A percentile compares a stretch with the other conserved stretches of the same genome.
phyloP scores from a whole-genome alignment of 1,284 basidiomycete genomes.

The Cryptococcus sp. region DNA sequence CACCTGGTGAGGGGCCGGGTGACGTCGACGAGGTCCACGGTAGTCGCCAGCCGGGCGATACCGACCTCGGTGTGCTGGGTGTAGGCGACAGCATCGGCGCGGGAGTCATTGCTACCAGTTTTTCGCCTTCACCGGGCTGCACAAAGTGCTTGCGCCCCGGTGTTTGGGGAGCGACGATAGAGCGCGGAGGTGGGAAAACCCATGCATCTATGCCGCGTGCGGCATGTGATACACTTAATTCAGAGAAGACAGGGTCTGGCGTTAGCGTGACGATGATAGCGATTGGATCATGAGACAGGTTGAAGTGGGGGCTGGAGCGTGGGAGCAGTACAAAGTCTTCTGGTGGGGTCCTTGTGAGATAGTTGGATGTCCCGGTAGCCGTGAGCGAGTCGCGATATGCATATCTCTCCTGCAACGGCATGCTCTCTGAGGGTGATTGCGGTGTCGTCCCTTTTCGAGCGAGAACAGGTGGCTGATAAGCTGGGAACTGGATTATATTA shows the following conservation, averaged over 20 bases:
- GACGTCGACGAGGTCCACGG: constrained; percentile 42
- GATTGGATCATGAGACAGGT: constrained; percentile 68
- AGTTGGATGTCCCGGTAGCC: constrained; percentile 63
- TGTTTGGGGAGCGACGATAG: constrained; percentile 38
- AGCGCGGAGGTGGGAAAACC: constrained; percentile 54
- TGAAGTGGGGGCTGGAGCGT: constrained; percentile 69
- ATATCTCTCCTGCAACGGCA: constrained; percentile 62
- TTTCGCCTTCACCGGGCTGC: constrained; percentile 45
- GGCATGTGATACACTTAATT: constrained; percentile 35
- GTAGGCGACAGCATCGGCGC: constrained; percentile 30
- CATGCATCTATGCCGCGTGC: constrained; percentile 52
- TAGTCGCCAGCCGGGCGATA: constrained; percentile 38
- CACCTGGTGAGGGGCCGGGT: constrained; percentile 24
- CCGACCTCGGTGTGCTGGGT: constrained; percentile 20
- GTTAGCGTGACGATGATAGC: constrained; percentile 60
- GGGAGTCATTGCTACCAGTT: constrained; percentile 47
- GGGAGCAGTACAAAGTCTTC: constrained; percentile 82
- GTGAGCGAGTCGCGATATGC: constrained; percentile 66
- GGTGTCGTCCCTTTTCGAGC: constrained; percentile 15
- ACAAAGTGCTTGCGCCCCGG: constrained; percentile 48
- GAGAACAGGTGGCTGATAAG: constrained; percentile 62
- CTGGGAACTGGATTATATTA: constrained; percentile 69
- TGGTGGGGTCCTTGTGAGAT: constrained; percentile 62
- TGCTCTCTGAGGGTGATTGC: constrained; percentile 39
- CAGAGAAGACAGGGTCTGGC: constrained; percentile 43